Percentiles rank a stretch among this genome's conserved stretches.
Evolutionary conservation across 2,329 filamentous ascomycete genomes (phyloP).

Genomic region (Ophiocordyceps camponoti-floridani): DNA sequence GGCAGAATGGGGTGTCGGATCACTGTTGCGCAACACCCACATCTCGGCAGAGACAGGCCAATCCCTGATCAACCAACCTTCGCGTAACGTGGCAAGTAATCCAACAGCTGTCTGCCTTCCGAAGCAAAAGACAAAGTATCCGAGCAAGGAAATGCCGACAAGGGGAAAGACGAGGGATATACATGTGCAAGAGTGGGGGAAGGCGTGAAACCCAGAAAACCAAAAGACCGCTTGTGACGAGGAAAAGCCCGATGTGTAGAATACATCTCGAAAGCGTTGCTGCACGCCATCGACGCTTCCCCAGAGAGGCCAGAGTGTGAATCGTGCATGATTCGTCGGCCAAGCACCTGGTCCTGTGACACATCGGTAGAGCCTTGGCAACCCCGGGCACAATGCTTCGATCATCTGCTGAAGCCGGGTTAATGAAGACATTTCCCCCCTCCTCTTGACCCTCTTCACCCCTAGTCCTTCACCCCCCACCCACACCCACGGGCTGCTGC

Average conservation of each 20-base stretch:
- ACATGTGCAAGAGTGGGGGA: background rate
- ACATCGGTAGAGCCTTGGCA: no score
- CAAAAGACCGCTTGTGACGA: background rate
- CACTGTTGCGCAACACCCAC: no score
- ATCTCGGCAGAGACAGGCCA: no score
- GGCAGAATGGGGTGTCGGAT: no score
- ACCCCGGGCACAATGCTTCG: background rate
- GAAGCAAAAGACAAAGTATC: background rate
- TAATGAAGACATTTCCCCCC: background rate
- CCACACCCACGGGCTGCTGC: background rate
- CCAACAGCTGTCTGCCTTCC: background rate
- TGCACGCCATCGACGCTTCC: background rate
- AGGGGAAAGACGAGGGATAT: background rate
- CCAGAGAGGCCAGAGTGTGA: background rate
- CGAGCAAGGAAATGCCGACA: background rate
- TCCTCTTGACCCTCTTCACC: background rate
- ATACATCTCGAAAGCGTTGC: conserved; percentile 5
- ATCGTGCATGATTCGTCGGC: no score
- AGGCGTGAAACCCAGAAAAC: background rate
- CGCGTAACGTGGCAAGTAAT: no score
- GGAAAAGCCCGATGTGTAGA: conserved; percentile 4
- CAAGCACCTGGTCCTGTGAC: no score
- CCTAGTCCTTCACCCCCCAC: background rate
- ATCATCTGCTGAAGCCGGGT: background rate
- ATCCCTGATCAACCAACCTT: no score